Percentiles rank a stretch among this genome's conserved stretches.
Conservation (phyloP, 176 grass and related monocot species). For the Saccharum officinarum region DNA sequence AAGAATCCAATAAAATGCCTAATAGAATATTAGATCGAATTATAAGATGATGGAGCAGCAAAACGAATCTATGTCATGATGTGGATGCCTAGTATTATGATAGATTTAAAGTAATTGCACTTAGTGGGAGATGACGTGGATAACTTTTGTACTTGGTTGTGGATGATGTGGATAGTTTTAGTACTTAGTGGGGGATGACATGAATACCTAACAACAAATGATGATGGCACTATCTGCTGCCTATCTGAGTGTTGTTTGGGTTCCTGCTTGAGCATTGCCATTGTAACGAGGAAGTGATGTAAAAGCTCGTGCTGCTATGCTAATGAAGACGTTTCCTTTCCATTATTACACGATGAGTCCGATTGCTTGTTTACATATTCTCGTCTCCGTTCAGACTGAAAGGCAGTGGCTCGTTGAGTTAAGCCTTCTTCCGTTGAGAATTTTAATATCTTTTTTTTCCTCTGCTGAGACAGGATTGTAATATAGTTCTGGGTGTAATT, state of each 20-base stretch:
- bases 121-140: too few relatives aligned
- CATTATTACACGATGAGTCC: neutral
- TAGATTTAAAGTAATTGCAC: too few relatives aligned
- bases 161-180: too few relatives aligned
- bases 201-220: constrained; percentile 36
- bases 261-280: neutral
- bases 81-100: too few relatives aligned
- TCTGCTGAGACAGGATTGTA: too few relatives aligned
- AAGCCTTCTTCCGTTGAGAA: neutral
- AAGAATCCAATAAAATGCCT: too few relatives aligned
- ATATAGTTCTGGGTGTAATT: too few relatives aligned
- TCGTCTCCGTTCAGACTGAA: neutral
- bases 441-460: neutral
- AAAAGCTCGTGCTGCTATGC: neutral
- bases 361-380: neutral
- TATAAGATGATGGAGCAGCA: too few relatives aligned
- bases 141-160: too few relatives aligned
- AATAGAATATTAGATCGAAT: too few relatives aligned
- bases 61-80: too few relatives aligned
- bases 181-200: too few relatives aligned
- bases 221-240: constrained; percentile 4
- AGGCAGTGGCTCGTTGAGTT: neutral
- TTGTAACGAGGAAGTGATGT: constrained; percentile 3
- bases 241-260: constrained; percentile 29
- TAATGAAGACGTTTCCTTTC: neutral